Evolutionary conservation across 192 early-diverging fungal genomes (phyloP).

Genomic region (Allomyces javanicus): DNA sequence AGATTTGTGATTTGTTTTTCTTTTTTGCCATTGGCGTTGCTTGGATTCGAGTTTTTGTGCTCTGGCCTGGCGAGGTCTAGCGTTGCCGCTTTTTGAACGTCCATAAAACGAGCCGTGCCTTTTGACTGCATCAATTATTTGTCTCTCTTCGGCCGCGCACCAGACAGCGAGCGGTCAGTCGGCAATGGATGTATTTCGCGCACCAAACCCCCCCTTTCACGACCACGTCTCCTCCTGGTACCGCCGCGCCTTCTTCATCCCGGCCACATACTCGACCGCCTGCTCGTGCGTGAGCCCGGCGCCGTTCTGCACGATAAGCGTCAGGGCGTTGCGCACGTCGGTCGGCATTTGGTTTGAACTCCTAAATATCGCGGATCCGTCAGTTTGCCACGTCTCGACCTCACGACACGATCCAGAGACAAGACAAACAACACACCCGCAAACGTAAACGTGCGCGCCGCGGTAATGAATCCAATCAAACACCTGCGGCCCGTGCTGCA

Average conservation of each 20-base stretch:
- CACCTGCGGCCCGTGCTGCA: constrained; percentile 30
- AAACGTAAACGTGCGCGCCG: constrained; percentile 44
- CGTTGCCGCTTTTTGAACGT: neutral
- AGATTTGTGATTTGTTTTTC: no score
- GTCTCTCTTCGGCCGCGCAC: no score
- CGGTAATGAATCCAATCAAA: constrained; percentile 40
- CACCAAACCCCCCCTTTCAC: constrained; percentile 12
- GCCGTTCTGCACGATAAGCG: constrained; percentile 24
- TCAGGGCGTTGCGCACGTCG: constrained; percentile 43
- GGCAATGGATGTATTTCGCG: no score
- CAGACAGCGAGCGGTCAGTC: no score
- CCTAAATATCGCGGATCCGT: constrained; percentile 12
- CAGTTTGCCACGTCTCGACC: no score
- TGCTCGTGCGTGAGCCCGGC: constrained; percentile 29
- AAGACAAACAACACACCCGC: constrained; percentile 30
- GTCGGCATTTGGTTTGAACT: constrained; percentile 55
- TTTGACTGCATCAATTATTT: no score
- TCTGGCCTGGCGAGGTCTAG: no score
- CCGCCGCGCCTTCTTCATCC: constrained; percentile 39
- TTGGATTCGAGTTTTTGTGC: no score
- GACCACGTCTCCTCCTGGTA: constrained; percentile 83
- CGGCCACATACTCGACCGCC: constrained; percentile 35
- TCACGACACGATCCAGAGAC: neutral
- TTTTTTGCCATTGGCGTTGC: no score
- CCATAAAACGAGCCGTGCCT: no score